Evolutionary conservation across 768 basidiomycete genomes (phyloP).

Genomic region (Mycena epipterygia): DNA sequence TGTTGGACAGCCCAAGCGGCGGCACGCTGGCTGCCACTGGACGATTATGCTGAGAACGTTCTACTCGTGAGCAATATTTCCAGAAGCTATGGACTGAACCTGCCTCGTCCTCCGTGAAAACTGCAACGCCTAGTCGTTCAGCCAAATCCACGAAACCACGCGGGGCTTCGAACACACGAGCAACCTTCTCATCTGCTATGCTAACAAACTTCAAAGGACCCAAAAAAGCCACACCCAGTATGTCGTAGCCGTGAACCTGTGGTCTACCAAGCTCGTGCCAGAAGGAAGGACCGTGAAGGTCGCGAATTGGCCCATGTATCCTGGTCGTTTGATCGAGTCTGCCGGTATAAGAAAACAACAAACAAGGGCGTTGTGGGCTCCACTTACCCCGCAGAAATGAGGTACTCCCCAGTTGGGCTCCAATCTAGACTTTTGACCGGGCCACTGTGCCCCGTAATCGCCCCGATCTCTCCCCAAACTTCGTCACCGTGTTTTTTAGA

Average conservation of each 20-base stretch:
- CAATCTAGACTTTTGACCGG: slow-evolving; percentile 86
- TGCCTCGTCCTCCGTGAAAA: slow-evolving; percentile 67
- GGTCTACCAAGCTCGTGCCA: slow-evolving; percentile 96
- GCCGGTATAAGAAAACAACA: slow-evolving; percentile 8
- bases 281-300: slow-evolving; percentile 34
- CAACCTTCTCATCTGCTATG: slow-evolving; percentile 96
- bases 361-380: background rate
- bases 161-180: slow-evolving; percentile 94
- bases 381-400: slow-evolving; percentile 86
- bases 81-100: slow-evolving; percentile 23
- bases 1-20: slow-evolving; percentile 94
- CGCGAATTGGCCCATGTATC: slow-evolving; percentile 76
- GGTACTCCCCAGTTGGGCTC: slow-evolving; percentile 89
- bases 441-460: slow-evolving; percentile 87
- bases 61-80: slow-evolving; percentile 16
- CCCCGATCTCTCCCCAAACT: slow-evolving; percentile 83
- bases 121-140: slow-evolving; percentile 63
- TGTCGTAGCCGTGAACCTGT: slow-evolving; percentile 97
- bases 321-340: slow-evolving; percentile 95
- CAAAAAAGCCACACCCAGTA: slow-evolving; percentile 85
- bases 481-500: slow-evolving; percentile 48
- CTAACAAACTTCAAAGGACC: slow-evolving; percentile 85
- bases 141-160: slow-evolving; percentile 78
- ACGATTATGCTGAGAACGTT: slow-evolving; percentile 61
- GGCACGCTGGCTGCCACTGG: slow-evolving; percentile 91